phyloP scores from a whole-genome alignment of 768 basidiomycete species.

The Tremella fuciformis region DNA sequence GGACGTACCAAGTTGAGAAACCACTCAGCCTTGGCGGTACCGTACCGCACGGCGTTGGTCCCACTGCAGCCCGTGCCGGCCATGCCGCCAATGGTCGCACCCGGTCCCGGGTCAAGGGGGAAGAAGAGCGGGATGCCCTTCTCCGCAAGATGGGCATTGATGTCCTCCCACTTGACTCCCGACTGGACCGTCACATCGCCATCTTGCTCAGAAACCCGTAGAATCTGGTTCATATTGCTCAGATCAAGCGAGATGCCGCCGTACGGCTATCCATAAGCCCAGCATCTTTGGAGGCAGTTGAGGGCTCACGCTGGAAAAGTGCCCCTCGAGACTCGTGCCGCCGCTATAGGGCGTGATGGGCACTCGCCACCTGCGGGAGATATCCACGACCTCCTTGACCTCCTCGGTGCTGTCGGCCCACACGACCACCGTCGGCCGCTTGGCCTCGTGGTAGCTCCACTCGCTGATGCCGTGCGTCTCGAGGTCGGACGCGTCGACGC shows the following conservation, averaged over 20 bases:
- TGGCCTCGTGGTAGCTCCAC: constrained; percentile 47
- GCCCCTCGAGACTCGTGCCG: constrained; percentile 82
- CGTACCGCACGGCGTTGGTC: constrained; percentile 69
- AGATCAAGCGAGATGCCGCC: constrained; percentile 80
- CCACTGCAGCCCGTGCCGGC: constrained; percentile 81
- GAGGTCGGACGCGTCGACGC: constrained; percentile 41
- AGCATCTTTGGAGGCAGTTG: not conserved
- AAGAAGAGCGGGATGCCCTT: constrained; percentile 80
- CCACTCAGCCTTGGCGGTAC: constrained; percentile 84
- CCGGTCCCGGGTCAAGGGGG: constrained; percentile 68
- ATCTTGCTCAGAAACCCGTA: constrained; percentile 55
- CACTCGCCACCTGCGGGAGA: constrained; percentile 68
- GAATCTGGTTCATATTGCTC: constrained; percentile 71
- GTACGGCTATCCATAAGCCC: constrained; percentile 35
- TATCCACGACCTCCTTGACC: constrained; percentile 73
- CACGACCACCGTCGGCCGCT: constrained; percentile 47
- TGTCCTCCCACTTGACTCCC: constrained; percentile 47
- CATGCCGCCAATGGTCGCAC: constrained; percentile 87
- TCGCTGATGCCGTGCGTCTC: constrained; percentile 42
- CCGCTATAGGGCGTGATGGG: constrained; percentile 80
- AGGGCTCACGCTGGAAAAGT: constrained; percentile 55
- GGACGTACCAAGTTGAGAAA: constrained; percentile 69
- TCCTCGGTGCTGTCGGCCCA: constrained; percentile 66
- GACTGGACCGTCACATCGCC: constrained; percentile 51
- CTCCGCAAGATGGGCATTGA: constrained; percentile 59